Conservation (phyloP, 495 filamentous ascomycete species). For the Tuber borchii region DNA sequence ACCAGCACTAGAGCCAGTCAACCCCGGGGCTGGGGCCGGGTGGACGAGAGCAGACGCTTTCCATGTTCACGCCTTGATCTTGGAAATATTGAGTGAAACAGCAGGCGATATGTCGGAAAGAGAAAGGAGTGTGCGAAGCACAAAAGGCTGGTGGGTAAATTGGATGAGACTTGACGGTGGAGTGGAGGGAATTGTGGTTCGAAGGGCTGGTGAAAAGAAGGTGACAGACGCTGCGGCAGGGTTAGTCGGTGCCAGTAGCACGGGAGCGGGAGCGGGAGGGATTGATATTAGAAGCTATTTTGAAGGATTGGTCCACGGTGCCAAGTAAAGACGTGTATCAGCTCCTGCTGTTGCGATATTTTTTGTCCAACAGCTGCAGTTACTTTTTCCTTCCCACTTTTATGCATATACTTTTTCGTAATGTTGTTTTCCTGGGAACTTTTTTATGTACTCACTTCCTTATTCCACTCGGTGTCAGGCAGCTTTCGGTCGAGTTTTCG, state of each 20-base stretch:
- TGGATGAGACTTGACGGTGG: slow-evolving; percentile 56
- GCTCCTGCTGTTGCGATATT: background rate
- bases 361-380: background rate
- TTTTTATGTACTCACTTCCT: background rate
- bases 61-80: slow-evolving; percentile 77
- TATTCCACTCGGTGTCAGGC: background rate
- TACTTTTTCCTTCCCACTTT: background rate
- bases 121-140: slow-evolving; percentile 88
- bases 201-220: slow-evolving; percentile 35
- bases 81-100: slow-evolving; percentile 65
- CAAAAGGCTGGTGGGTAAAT: slow-evolving; percentile 90
- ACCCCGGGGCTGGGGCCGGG: slow-evolving; percentile 43
- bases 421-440: background rate
- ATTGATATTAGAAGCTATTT: slow-evolving; percentile 50
- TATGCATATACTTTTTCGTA: background rate
- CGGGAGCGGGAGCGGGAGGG: slow-evolving; percentile 18
- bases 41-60: slow-evolving; percentile 87
- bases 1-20: background rate
- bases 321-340: slow-evolving; percentile 32
- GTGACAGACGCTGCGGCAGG: slow-evolving; percentile 17
- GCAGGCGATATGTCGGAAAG: slow-evolving; percentile 54
- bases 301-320: slow-evolving; percentile 44
- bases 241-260: slow-evolving; percentile 7
- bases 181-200: slow-evolving; percentile 35
- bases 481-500: background rate